Conservation (phyloP, 306 rosid genomes). For the Cucumis hystrix region DNA sequence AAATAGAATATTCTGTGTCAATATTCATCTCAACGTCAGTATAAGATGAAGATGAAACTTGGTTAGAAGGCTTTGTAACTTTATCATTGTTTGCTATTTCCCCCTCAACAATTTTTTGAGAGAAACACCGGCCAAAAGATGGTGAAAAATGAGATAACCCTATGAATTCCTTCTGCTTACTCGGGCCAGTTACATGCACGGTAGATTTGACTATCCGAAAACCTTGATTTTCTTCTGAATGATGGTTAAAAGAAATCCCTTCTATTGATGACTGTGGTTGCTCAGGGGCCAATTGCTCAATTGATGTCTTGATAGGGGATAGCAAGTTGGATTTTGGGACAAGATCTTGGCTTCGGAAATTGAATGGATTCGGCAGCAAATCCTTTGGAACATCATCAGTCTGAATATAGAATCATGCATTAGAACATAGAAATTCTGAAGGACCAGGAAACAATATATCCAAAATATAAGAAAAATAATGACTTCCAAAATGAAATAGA, state of each 20-base stretch:
- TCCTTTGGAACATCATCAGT: conserved; percentile 62
- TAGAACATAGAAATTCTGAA: conserved; percentile 6
- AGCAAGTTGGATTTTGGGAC: conserved; percentile 1
- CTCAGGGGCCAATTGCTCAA: background rate
- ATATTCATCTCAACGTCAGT: conserved; percentile 12
- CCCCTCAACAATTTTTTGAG: conserved; percentile 12
- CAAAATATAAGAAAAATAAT: background rate
- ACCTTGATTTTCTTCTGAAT: conserved; percentile 3
- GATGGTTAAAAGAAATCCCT: conserved; percentile 1
- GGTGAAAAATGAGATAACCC: conserved; percentile 35
- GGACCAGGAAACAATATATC: background rate
- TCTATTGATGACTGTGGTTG: conserved; percentile 7
- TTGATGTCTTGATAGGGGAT: conserved; percentile 3
- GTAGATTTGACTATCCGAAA: conserved; percentile 3
- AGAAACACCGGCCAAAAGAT: conserved; percentile 37
- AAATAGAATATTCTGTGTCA: background rate
- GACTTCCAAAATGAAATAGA: background rate
- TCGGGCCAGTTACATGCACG: conserved; percentile 11
- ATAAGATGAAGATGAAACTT: too few species aligned
- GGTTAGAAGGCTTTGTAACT: too few species aligned
- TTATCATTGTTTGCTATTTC: background rate
- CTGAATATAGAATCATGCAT: conserved; percentile 21
- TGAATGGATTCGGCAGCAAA: conserved; percentile 66
- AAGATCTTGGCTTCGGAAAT: conserved; percentile 9
- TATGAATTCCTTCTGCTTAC: conserved; percentile 17